Evolutionary conservation across 2,329 filamentous ascomycete species (phyloP).

Genomic region (Penicillium sclerotiorum): DNA sequence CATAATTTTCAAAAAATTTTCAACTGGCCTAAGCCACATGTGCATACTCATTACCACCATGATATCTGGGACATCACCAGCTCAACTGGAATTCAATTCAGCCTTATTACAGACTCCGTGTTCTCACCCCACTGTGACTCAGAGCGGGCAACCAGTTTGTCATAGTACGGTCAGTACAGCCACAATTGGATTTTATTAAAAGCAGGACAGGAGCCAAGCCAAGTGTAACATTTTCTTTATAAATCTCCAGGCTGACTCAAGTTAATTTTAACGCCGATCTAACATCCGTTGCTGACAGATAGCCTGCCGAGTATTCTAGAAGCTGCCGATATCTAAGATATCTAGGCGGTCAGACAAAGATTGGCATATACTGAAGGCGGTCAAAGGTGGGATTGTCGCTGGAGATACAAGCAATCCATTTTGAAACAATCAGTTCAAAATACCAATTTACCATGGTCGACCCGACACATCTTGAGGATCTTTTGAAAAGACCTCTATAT

Average conservation of each 20-base stretch:
- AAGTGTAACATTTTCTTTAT: no score
- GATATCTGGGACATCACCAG: no score
- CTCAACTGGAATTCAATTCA: no score
- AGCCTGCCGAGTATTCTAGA: not conserved
- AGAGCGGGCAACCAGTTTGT: conserved; percentile 4
- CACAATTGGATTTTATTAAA: no score
- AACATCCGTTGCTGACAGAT: no score
- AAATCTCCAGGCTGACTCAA: no score
- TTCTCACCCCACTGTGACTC: not conserved
- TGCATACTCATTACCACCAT: no score
- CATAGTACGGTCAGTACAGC: conserved; percentile 1
- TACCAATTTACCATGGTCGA: conserved; percentile 22
- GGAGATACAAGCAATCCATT: not conserved
- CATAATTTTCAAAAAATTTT: no score
- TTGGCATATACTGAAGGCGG: conserved; percentile 1
- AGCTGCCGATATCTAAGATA: not conserved
- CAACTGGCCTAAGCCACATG: no score
- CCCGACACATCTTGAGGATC: conserved; percentile 33
- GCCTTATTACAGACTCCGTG: not conserved
- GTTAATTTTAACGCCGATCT: no score
- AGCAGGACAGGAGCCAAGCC: no score
- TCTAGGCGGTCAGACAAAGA: not conserved
- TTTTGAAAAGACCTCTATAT: conserved; percentile 55
- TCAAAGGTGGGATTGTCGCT: not conserved
- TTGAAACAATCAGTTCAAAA: not conserved